Evolutionary conservation across 306 rosid genomes (phyloP), one percentile per base, ranked within the genome.

Genomic region (Casuarina cunninghamiana): DNA sequence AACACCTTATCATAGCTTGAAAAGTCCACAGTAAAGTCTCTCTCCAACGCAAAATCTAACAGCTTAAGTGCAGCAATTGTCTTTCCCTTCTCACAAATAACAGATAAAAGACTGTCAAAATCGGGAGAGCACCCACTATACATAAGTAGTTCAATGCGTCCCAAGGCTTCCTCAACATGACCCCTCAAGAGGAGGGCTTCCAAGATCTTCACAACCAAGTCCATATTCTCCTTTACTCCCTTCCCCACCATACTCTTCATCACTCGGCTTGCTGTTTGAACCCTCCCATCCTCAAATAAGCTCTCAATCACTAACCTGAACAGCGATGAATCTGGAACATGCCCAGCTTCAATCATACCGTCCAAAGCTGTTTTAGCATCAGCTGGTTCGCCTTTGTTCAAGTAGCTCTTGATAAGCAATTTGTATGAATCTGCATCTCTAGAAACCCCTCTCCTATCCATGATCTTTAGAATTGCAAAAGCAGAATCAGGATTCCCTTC

Each of bases 251-350:
- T 94, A 80, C 82, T 82, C 75, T 87, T 92, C 97, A 94, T 92
- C 50, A 95, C 96, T 41, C 97, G 83, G 91, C 97, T 92, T 10
- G 98, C 97, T 42, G 97, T 91, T 84, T 95, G 98, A 69, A 92
- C 93, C 87, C 95, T 86, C 19, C 95, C 97, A 49, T 90, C 97
- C 48, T 82, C 89, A 84, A 88, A 95, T 86, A 95, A 90, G 85
- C 91, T 87, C 84, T 90, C 90, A 82, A 86, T 86, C 21, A 90
- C 92, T 60, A 88, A 88, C 80, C 93, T 87, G 69, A 87, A 95
- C 66, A 95, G 81, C 0, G 88, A 69, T 5, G 92, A 86, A 43
- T 91, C 96, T 0, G 95, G 97, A 67, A 74, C 58, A 82, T 92
- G 97, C 32, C 97, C 98, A 62, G 79, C 82, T 83, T 92, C 98